These are phyloP conservation scores for Pichia paraexigua DNA, from an alignment of 805 yeast genomes.

Conservation along the genomic window DNA sequence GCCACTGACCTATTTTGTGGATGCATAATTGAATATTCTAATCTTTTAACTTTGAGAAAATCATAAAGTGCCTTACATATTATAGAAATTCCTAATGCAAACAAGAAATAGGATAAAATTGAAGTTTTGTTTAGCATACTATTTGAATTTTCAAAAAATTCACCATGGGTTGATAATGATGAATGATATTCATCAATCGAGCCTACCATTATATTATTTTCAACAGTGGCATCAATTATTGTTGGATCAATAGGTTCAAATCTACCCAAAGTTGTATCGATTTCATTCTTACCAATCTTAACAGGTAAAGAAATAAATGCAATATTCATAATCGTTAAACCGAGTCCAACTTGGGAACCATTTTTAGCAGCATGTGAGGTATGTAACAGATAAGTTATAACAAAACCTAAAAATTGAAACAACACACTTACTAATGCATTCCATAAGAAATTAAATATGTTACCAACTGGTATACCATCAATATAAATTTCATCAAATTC, in stretches of 20 bases:
- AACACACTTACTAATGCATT: constrained; percentile 81
- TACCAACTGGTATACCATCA: constrained; percentile 94
- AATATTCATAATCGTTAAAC: constrained; percentile 69
- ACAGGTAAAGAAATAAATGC: constrained; percentile 53
- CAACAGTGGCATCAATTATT: constrained; percentile 35
- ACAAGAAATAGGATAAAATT: constrained; percentile 51
- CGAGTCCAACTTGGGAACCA: constrained; percentile 90
- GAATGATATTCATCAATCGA: constrained; percentile 23
- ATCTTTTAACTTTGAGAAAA: constrained; percentile 65
- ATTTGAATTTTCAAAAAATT: constrained; percentile 2
- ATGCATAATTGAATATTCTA: constrained; percentile 50
- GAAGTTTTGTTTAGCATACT: constrained; percentile 26
- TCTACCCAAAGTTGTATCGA: constrained; percentile 23
- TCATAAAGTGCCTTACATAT: constrained; percentile 61
- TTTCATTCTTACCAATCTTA: constrained; percentile 15
- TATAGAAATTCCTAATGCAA: constrained; percentile 61
- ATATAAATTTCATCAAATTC: constrained; percentile 87
- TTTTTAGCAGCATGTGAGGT: constrained; percentile 97
- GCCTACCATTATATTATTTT: constrained; percentile 18
- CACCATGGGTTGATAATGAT: constrained; percentile 11
- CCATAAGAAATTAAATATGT: constrained; percentile 83
- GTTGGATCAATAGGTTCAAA: constrained; percentile 54
- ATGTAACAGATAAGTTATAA: constrained; percentile 82
- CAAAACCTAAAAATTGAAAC: constrained; percentile 89
- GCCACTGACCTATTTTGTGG: constrained; percentile 10